Evolutionary conservation across 805 yeast genomes (phyloP).

Genomic region (Kluyveromyces starmeri): DNA sequence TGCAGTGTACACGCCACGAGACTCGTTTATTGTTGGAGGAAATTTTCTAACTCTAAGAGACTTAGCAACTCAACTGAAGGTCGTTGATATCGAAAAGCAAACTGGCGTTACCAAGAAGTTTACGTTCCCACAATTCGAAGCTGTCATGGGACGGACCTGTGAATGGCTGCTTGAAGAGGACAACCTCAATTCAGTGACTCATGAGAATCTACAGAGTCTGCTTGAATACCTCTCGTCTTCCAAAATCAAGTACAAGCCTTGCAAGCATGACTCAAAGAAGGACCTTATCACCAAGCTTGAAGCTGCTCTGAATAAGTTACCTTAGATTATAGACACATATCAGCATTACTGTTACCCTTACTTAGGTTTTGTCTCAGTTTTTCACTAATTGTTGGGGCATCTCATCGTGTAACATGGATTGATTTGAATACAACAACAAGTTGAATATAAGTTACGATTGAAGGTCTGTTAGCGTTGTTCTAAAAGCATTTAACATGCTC

Average conservation of each 20-base stretch:
- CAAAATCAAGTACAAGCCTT: conserved; percentile 14
- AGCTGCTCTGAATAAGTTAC: no score
- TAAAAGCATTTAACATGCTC: no score
- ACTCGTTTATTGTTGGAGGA: conserved; percentile 81
- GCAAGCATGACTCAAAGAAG: conserved; percentile 11
- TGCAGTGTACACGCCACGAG: conserved; percentile 75
- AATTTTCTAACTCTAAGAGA: conserved; percentile 66
- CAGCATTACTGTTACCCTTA: no score
- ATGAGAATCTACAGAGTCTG: conserved; percentile 10
- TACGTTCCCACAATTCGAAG: conserved; percentile 68
- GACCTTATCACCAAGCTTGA: conserved; percentile 8
- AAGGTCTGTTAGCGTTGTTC: no score
- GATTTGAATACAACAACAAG: no score
- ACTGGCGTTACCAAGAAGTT: conserved; percentile 71
- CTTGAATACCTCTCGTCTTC: conserved; percentile 11
- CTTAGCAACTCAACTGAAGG: conserved; percentile 51
- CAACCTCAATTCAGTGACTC: conserved; percentile 1
- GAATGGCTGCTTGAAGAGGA: conserved; percentile 12
- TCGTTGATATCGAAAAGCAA: conserved; percentile 51
- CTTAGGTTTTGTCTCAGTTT: no score
- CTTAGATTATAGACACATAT: no score
- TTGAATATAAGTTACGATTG: no score
- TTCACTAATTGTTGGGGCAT: no score
- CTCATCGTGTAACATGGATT: no score
- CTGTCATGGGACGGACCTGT: conserved; percentile 36